Conservation (phyloP, 2,329 filamentous ascomycete genomes). For the Trichoderma koningii region DNA sequence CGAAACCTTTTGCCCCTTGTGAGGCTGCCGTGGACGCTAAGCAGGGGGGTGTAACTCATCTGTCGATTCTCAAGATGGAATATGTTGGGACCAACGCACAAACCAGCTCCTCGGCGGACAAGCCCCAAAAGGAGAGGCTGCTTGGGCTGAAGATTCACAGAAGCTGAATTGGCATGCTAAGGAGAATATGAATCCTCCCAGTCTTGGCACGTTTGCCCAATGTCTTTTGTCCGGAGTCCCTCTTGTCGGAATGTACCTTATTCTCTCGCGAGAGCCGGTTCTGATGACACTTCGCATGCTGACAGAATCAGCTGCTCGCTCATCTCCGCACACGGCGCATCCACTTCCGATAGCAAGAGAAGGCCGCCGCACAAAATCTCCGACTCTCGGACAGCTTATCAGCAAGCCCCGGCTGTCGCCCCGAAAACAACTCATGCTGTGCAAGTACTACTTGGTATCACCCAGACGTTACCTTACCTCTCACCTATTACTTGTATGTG, state of each 20-base stretch:
- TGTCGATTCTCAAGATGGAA: constrained; percentile 15
- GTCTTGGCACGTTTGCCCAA: background rate
- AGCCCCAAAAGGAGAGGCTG: constrained; percentile 14
- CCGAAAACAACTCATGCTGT: background rate
- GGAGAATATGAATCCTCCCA: background rate
- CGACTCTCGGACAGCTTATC: constrained; percentile 22
- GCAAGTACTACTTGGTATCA: background rate
- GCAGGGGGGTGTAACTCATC: constrained; percentile 20
- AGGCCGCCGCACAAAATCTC: constrained; percentile 22
- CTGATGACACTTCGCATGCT: background rate
- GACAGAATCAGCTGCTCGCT: constrained; percentile 1
- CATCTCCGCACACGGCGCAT: constrained; percentile 11
- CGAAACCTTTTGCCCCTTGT: constrained; percentile 24
- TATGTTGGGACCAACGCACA: constrained; percentile 1
- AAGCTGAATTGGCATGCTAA: background rate
- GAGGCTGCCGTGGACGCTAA: constrained; percentile 25
- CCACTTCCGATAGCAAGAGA: constrained; percentile 16
- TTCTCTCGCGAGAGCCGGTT: background rate
- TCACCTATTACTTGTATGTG: background rate
- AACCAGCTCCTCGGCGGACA: constrained; percentile 21
- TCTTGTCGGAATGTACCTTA: background rate
- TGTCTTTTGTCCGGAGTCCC: background rate
- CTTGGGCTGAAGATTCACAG: constrained; percentile 4
- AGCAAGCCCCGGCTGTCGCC: constrained; percentile 17
- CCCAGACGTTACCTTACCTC: background rate